Evolutionary conservation across 441 rosid genomes (phyloP).

Genomic region (Adansonia rubrostipa): DNA sequence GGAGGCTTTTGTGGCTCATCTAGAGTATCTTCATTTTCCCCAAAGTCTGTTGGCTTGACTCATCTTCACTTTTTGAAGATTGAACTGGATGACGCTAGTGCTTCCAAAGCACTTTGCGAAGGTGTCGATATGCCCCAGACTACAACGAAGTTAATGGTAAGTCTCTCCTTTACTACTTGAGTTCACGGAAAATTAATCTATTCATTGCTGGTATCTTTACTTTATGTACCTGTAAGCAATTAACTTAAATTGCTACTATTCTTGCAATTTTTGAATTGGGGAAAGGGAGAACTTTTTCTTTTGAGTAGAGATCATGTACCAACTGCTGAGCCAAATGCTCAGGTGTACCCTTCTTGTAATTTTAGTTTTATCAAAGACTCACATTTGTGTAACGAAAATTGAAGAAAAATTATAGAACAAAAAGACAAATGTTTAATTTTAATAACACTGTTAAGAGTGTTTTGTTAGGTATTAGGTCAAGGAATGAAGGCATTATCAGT

Average conservation of each 20-base stretch:
- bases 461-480: neutral
- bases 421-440: neutral
- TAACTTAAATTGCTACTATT: neutral
- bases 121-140: slow-evolving; percentile 50
- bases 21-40: slow-evolving; percentile 38
- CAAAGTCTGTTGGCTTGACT: slow-evolving; percentile 39
- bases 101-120: slow-evolving; percentile 53
- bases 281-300: slow-evolving; percentile 5
- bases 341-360: slow-evolving; percentile 1
- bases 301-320: neutral
- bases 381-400: slow-evolving; percentile 13
- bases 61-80: slow-evolving; percentile 55
- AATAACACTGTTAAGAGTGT: neutral
- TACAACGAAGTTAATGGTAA: slow-evolving; percentile 37
- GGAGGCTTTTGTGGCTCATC: slow-evolving; percentile 56
- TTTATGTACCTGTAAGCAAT: slow-evolving; percentile 1
- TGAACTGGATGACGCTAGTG: slow-evolving; percentile 49
- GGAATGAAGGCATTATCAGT: slow-evolving; percentile 1
- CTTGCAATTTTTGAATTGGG: neutral
- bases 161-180: slow-evolving; percentile 27
- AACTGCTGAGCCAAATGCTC: neutral
- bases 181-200: slow-evolving; percentile 11
- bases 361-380: slow-evolving; percentile 3
- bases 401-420: slow-evolving; percentile 5
- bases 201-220: slow-evolving; percentile 22